These are phyloP conservation scores for Begonia fuchsioides DNA, from an alignment of 306 rosid species.

Conservation along the genomic window DNA sequence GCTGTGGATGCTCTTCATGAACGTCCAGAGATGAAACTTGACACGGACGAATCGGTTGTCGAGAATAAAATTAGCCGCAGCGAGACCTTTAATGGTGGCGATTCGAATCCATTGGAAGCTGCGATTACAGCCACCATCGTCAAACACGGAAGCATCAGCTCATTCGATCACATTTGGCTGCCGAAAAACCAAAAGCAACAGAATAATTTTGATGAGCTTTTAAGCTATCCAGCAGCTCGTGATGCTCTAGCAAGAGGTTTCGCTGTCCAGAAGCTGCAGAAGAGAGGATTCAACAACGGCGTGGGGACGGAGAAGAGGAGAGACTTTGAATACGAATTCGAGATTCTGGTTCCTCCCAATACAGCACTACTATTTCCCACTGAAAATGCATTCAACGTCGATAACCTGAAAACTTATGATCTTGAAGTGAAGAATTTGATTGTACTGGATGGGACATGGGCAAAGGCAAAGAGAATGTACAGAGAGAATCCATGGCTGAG, in stretches of 20 bases:
- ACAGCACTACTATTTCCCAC: conserved; percentile 66
- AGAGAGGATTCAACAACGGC: conserved; percentile 12
- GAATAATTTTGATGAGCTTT: conserved; percentile 20
- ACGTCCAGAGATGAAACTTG: no score
- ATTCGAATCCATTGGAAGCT: conserved; percentile 1
- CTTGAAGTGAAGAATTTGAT: conserved; percentile 49
- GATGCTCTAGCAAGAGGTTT: conserved; percentile 56
- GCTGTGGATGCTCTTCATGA: no score
- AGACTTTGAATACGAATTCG: conserved; percentile 57
- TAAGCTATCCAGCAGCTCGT: conserved; percentile 30
- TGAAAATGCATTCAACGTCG: conserved; percentile 31
- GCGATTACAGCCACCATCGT: conserved; percentile 32
- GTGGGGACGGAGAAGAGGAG: conserved; percentile 27
- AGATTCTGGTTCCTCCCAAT: conserved; percentile 50
- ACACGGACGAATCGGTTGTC: no score
- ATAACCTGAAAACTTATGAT: conserved; percentile 21
- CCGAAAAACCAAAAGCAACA: conserved; percentile 5
- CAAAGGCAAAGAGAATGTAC: conserved; percentile 79
- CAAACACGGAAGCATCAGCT: conserved; percentile 39
- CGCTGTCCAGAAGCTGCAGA: conserved; percentile 42
- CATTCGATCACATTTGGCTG: conserved; percentile 47
- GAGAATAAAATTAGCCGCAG: no score
- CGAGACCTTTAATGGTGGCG: no score
- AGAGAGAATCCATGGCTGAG: conserved; percentile 73
- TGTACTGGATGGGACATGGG: conserved; percentile 83